Evolutionary conservation across 1,284 basidiomycete species (phyloP).

Genomic region (Sporisorium iseilematis-ciliati): DNA sequence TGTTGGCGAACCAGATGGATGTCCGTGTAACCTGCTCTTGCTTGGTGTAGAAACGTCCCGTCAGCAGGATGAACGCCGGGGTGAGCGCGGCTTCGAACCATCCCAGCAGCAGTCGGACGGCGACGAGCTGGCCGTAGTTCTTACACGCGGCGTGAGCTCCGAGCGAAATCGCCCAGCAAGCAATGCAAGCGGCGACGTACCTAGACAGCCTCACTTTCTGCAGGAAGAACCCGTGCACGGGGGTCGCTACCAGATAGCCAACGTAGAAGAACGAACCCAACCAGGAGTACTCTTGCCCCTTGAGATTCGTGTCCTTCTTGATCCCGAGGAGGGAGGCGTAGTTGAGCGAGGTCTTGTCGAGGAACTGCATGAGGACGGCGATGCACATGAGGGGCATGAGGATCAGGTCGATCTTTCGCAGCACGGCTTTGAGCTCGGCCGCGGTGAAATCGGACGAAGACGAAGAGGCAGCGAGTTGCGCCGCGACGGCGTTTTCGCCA

Average conservation of each 20-base stretch:
- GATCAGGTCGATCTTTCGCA: constrained; percentile 64
- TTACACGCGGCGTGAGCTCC: constrained; percentile 58
- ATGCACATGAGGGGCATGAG: constrained; percentile 64
- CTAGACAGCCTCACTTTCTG: constrained; percentile 62
- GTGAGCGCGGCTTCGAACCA: constrained; percentile 61
- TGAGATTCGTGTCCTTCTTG: constrained; percentile 55
- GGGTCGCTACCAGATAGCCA: constrained; percentile 57
- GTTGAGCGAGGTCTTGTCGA: constrained; percentile 64
- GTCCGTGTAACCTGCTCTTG: constrained; percentile 56
- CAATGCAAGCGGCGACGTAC: constrained; percentile 47
- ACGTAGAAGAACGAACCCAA: constrained; percentile 65
- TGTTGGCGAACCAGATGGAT: constrained; percentile 59
- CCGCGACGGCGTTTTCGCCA: constrained; percentile 40
- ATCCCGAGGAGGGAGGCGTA: constrained; percentile 64
- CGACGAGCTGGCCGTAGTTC: constrained; percentile 59
- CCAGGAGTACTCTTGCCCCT: constrained; percentile 62
- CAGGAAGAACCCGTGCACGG: constrained; percentile 40
- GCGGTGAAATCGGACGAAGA: constrained; percentile 20
- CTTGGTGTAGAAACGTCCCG: constrained; percentile 58
- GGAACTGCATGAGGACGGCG: constrained; percentile 58
- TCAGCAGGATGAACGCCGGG: constrained; percentile 58
- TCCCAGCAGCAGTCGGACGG: constrained; percentile 65
- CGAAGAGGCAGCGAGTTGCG: constrained; percentile 21
- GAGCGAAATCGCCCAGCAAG: constrained; percentile 71
- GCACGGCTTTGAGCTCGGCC: constrained; percentile 45